Evolutionary conservation across 306 rosid species (phyloP).

Genomic region (Glycyrrhiza uralensis): DNA sequence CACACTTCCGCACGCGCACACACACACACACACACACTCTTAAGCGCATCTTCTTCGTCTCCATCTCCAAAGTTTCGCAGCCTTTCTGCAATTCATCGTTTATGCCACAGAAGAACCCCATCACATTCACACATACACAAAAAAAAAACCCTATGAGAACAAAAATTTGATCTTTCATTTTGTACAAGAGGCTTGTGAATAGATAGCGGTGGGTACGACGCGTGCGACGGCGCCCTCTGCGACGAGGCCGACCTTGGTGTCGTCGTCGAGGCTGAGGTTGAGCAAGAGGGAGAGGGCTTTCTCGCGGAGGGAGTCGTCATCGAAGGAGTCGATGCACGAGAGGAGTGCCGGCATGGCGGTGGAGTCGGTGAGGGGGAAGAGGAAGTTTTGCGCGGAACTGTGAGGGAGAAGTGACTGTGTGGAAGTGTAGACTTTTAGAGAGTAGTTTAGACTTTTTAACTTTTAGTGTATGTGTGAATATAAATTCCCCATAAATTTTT

Average conservation of each 20-base stretch:
- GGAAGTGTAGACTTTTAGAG: no score
- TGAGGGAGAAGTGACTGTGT: no score
- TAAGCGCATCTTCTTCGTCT: no score
- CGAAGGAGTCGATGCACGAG: slow-evolving; percentile 51
- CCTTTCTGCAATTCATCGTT: no score
- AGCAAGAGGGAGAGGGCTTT: slow-evolving; percentile 62
- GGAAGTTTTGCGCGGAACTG: slow-evolving; percentile 66
- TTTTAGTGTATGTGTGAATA: no score
- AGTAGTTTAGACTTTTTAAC: no score
- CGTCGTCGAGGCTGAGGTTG: slow-evolving; percentile 70
- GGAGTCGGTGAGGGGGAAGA: slow-evolving; percentile 64
- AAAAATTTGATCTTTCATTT: slow-evolving; percentile 46
- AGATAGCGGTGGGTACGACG: slow-evolving; percentile 61
- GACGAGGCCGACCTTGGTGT: slow-evolving; percentile 78
- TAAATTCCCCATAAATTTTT: no score
- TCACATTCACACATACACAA: no score
- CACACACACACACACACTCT: no score
- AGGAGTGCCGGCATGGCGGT: slow-evolving; percentile 60
- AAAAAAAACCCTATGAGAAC: slow-evolving; percentile 51
- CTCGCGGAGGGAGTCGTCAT: slow-evolving; percentile 42
- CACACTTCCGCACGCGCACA: no score
- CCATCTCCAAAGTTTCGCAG: no score
- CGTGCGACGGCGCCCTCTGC: slow-evolving; percentile 71
- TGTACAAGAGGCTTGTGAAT: slow-evolving; percentile 69
- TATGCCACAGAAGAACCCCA: no score